phyloP scores from a whole-genome alignment of 2,329 filamentous ascomycete genomes.

The Metarhizium album region DNA sequence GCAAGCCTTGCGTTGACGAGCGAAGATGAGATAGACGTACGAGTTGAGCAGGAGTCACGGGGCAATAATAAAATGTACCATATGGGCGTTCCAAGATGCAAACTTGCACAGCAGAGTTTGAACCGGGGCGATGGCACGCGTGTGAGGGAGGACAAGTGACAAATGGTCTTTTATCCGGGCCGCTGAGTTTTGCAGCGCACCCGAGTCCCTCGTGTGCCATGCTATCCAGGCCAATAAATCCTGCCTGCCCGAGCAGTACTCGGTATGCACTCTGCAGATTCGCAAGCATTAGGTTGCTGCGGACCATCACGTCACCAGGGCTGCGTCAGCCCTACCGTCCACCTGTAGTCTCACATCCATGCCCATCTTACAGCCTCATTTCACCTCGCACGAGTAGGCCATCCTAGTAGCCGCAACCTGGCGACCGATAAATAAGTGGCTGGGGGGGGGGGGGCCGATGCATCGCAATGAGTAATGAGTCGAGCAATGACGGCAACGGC shows the following conservation, averaged over 20 bases:
- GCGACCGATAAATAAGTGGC: background rate
- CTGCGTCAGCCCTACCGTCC: background rate
- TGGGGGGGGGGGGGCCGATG: background rate
- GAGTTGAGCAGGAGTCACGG: background rate
- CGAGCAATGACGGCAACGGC: background rate
- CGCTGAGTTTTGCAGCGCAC: too few relatives aligned
- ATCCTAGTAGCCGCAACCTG: background rate
- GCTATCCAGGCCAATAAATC: too few relatives aligned
- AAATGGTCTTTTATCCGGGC: background rate
- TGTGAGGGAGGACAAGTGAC: background rate
- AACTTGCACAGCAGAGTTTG: slow-evolving; percentile 8
- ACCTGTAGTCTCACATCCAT: background rate
- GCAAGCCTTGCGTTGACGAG: too few relatives aligned
- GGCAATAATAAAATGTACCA: slow-evolving; percentile 9
- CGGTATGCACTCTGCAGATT: too few relatives aligned
- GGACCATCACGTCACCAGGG: background rate
- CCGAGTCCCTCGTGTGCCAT: too few relatives aligned
- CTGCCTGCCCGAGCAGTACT: too few relatives aligned
- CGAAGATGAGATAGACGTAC: background rate
- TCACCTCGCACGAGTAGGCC: background rate
- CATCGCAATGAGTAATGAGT: background rate
- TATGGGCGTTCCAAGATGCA: slow-evolving; percentile 10
- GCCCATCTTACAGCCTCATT: background rate
- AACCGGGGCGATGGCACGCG: background rate
- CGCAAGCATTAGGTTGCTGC: background rate